A percentile compares a stretch with the other conserved stretches of the same genome.
Conservation (phyloP, 306 rosid genomes). For the Acacia melanoxylon region DNA sequence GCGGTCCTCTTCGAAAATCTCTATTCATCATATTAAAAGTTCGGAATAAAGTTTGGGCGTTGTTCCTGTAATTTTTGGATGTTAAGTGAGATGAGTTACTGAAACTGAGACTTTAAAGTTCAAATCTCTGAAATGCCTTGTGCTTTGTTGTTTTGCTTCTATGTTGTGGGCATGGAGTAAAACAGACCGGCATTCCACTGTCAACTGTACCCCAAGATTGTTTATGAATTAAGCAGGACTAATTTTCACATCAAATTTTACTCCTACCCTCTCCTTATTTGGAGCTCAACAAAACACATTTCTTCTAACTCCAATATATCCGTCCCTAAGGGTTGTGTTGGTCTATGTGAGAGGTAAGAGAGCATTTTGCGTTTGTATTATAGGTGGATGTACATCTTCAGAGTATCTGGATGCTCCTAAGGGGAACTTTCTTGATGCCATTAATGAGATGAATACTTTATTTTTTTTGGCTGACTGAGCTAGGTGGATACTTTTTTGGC, state of each 20-base stretch:
- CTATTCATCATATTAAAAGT: background rate
- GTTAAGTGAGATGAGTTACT: background rate
- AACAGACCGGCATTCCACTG: background rate
- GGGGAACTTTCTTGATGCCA: background rate
- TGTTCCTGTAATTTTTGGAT: background rate
- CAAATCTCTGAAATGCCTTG: background rate
- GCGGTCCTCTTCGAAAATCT: background rate
- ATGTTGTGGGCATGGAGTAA: background rate
- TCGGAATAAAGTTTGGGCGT: background rate
- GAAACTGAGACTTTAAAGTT: background rate
- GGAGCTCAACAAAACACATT: background rate
- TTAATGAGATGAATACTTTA: background rate
- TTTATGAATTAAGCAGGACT: background rate
- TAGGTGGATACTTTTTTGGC: background rate
- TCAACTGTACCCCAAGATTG: background rate
- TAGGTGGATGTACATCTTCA: background rate
- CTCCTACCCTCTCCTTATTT: background rate
- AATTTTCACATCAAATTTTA: background rate
- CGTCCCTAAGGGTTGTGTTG: background rate
- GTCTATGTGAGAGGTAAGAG: background rate
- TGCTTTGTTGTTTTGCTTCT: background rate
- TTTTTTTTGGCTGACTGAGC: background rate
- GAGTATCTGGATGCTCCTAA: background rate
- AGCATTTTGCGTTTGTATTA: background rate
- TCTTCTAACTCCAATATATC: background rate